Percentiles rank a stretch among this genome's conserved stretches.
These are phyloP conservation scores for Trichoderma oligosporum DNA, from an alignment of 2,329 filamentous ascomycete species.

Conservation along the genomic window DNA sequence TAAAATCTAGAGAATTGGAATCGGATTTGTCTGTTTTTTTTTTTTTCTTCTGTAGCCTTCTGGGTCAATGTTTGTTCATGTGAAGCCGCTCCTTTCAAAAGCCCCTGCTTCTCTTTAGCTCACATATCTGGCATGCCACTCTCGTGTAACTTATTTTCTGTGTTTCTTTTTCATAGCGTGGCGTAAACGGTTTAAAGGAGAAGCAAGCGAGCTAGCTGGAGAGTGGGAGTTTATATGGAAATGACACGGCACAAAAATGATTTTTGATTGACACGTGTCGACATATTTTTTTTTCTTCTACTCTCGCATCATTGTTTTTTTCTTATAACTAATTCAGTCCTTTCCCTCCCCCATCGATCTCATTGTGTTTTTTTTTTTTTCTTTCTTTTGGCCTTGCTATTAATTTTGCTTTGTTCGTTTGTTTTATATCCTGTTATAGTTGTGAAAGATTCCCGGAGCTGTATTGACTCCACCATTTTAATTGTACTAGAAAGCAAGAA, in stretches of 20 bases:
- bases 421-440: neutral
- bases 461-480: constrained; percentile 2
- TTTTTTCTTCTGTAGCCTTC: constrained; percentile 5
- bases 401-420: neutral
- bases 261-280: constrained; percentile 11
- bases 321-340: constrained; percentile 12
- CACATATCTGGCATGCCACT: constrained; percentile 13
- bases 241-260: constrained; percentile 11
- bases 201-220: constrained; percentile 8
- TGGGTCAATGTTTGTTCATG: neutral
- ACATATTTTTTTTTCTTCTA: neutral
- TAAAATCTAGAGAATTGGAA: neutral
- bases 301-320: neutral
- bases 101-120: constrained; percentile 12
- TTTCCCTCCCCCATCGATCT: neutral
- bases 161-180: constrained; percentile 22
- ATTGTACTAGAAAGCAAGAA: neutral
- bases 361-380: neutral
- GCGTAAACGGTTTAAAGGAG: constrained; percentile 21
- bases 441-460: constrained; percentile 14
- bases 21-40: constrained; percentile 9
- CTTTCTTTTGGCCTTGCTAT: neutral
- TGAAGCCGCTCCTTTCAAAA: constrained; percentile 4
- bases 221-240: constrained; percentile 10
- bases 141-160: constrained; percentile 4